Conservation (phyloP, 1,284 basidiomycete species). For the Volvariella surrecta region DNA sequence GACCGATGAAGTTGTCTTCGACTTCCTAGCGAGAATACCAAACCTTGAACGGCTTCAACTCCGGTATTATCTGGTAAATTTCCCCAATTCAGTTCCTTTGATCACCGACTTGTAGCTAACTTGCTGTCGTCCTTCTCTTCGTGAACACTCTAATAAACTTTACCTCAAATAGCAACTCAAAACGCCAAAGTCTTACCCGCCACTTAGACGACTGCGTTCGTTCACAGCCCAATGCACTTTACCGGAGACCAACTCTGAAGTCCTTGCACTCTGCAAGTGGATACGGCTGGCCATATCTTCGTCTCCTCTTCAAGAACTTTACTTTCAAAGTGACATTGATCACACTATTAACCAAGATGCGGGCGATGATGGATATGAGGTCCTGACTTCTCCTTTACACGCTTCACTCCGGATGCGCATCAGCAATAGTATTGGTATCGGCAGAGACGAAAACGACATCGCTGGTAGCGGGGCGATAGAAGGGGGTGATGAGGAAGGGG, state of each 20-base stretch:
- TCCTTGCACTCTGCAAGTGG: constrained; percentile 33
- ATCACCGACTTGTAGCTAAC: constrained; percentile 2
- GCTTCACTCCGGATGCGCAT: too few species aligned
- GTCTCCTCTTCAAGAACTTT: constrained; percentile 27
- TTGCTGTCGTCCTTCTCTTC: too few species aligned
- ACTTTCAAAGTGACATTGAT: constrained; percentile 16
- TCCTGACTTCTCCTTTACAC: not conserved
- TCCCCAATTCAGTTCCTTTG: not conserved
- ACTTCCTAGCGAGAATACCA: constrained; percentile 30
- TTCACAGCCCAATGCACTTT: constrained; percentile 28
- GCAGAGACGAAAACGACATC: not conserved
- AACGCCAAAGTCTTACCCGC: constrained; percentile 17
- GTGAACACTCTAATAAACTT: not conserved
- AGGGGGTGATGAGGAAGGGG: constrained; percentile 8
- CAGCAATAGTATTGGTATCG: not conserved
- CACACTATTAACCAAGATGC: constrained; percentile 1
- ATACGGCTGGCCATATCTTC: constrained; percentile 27
- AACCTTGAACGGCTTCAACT: constrained; percentile 28
- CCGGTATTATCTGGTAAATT: constrained; percentile 39
- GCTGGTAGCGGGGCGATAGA: not conserved
- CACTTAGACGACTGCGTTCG: constrained; percentile 25
- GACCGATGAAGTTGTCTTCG: constrained; percentile 38
- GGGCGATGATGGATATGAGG: too few species aligned
- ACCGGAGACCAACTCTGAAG: constrained; percentile 19
- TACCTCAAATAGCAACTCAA: constrained; percentile 34